These are phyloP conservation scores for Stephania japonica DNA, from an alignment of 164 flowering plant genomes.

Conservation along the genomic window DNA sequence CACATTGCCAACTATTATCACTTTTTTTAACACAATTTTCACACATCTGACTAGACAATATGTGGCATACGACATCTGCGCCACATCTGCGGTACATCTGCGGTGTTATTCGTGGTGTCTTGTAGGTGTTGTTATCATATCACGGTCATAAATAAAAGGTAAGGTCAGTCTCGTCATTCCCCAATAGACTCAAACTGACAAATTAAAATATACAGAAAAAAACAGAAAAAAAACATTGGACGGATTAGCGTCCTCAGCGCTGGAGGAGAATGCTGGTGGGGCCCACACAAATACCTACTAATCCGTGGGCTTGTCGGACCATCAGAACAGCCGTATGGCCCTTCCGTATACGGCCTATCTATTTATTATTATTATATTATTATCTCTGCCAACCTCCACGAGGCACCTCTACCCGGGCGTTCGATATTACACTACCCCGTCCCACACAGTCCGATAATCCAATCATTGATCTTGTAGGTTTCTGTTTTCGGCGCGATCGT, in stretches of 20 bases:
- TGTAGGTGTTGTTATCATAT: no score
- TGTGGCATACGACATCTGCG: no score
- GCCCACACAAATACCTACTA: conserved; percentile 21
- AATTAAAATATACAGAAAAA: background rate
- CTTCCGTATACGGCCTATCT: conserved; percentile 63
- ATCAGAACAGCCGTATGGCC: conserved; percentile 52
- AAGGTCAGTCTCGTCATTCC: background rate
- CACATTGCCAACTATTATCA: no score
- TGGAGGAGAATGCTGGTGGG: conserved; percentile 19
- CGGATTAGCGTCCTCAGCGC: background rate
- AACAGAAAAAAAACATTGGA: background rate
- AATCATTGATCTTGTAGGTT: background rate
- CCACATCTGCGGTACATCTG: no score
- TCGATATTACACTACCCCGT: background rate
- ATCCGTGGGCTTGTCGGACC: conserved; percentile 49
- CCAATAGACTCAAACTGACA: background rate
- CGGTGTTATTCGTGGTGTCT: no score
- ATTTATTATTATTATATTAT: background rate
- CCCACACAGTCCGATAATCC: background rate
- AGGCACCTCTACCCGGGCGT: background rate
- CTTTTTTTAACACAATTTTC: no score
- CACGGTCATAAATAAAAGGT: no score
- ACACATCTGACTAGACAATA: no score
- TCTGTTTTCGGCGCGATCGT: background rate
- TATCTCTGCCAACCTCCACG: background rate